A percentile compares a stretch with the other conserved stretches of the same genome.
phyloP scores from a whole-genome alignment of 2,329 filamentous ascomycete genomes.

The Botryosphaeria agaves region DNA sequence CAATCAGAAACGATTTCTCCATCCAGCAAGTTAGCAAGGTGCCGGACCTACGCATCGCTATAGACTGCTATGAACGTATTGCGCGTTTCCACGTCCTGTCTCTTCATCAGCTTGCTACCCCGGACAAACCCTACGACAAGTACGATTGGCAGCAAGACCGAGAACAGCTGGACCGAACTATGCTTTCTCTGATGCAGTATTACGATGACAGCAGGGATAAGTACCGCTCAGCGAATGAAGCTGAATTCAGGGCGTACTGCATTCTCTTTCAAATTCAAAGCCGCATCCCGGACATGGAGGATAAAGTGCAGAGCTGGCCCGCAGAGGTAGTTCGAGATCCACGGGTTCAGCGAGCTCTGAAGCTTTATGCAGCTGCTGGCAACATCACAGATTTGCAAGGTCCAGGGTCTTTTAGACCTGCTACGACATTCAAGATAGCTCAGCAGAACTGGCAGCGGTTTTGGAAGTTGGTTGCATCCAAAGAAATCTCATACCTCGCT shows the following conservation, averaged over 20 bases:
- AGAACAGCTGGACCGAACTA: slow-evolving; percentile 45
- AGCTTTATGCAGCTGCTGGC: slow-evolving; percentile 37
- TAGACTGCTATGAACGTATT: slow-evolving; percentile 44
- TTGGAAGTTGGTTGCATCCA: slow-evolving; percentile 38
- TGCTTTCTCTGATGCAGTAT: slow-evolving; percentile 42
- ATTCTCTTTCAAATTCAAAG: slow-evolving; percentile 38
- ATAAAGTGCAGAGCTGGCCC: slow-evolving; percentile 39
- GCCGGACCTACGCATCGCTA: slow-evolving; percentile 38
- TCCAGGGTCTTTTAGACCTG: slow-evolving; percentile 31
- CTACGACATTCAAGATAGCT: slow-evolving; percentile 32
- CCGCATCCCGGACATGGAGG: slow-evolving; percentile 33
- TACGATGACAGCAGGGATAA: slow-evolving; percentile 37
- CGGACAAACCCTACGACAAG: slow-evolving; percentile 28
- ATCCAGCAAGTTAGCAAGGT: slow-evolving; percentile 40
- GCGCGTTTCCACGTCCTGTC: slow-evolving; percentile 46
- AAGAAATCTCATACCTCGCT: slow-evolving; percentile 41
- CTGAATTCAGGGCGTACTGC: slow-evolving; percentile 47
- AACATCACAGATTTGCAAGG: slow-evolving; percentile 35
- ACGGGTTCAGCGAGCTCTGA: slow-evolving; percentile 37
- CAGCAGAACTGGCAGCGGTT: slow-evolving; percentile 41
- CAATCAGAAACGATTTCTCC: slow-evolving; percentile 47
- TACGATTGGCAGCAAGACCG: slow-evolving; percentile 43
- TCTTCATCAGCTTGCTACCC: slow-evolving; percentile 38
- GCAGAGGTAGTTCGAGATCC: slow-evolving; percentile 29
- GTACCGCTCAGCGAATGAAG: slow-evolving; percentile 36